Conservation (phyloP, 1,139 yeast genomes). For the Meyerozyma guilliermondii region DNA sequence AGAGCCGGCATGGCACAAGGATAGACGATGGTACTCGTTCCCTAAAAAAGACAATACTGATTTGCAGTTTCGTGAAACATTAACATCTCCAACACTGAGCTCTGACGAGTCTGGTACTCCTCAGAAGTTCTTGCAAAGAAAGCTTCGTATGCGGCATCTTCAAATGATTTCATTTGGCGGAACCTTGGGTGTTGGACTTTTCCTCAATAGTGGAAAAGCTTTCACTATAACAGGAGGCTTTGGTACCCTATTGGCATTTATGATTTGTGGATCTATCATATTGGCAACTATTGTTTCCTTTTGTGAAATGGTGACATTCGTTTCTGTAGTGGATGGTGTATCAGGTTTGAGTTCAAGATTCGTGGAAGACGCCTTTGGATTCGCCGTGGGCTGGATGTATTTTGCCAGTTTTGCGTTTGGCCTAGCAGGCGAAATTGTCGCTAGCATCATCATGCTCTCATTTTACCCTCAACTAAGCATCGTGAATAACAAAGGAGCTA, state of each 20-base stretch:
- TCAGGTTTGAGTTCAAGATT: slow-evolving; percentile 72
- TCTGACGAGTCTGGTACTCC: slow-evolving; percentile 2
- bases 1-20: slow-evolving; percentile 3
- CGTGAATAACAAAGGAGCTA: slow-evolving; percentile 41
- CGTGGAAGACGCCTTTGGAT: slow-evolving; percentile 83
- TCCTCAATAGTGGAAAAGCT: slow-evolving; percentile 74
- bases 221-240: slow-evolving; percentile 77
- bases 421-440: slow-evolving; percentile 75
- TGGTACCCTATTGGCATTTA: slow-evolving; percentile 70
- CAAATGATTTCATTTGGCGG: slow-evolving; percentile 84
- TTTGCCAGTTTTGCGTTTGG: slow-evolving; percentile 73
- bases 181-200: slow-evolving; percentile 77
- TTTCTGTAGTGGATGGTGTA: slow-evolving; percentile 78
- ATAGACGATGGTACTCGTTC: slow-evolving; percentile 8
- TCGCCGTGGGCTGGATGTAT: slow-evolving; percentile 74
- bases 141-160: slow-evolving; percentile 62
- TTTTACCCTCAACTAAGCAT: slow-evolving; percentile 54
- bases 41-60: slow-evolving; percentile 6
- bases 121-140: slow-evolving; percentile 38
- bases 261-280: slow-evolving; percentile 63
- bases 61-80: slow-evolving; percentile 2
- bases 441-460: slow-evolving; percentile 69
- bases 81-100: slow-evolving; percentile 8
- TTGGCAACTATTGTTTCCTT: slow-evolving; percentile 67
- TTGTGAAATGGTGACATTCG: slow-evolving; percentile 82